Evolutionary conservation across 345 rosid species (phyloP).

Genomic region (Pistacia atlantica): DNA sequence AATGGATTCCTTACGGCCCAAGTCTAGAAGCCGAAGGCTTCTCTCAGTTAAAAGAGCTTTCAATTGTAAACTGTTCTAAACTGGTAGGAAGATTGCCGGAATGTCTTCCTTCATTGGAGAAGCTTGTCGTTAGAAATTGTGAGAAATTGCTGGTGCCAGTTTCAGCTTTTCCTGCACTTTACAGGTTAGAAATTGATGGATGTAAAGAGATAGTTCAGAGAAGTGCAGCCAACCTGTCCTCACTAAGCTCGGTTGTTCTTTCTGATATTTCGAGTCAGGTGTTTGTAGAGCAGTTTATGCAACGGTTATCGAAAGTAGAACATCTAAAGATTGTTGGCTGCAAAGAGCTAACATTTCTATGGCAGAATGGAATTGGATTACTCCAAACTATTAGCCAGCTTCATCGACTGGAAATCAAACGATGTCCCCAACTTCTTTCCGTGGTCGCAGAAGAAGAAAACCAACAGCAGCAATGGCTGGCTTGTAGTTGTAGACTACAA

Average conservation of each 20-base stretch:
- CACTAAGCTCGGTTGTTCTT: background rate
- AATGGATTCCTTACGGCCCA: conserved; percentile 27
- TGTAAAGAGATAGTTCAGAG: conserved; percentile 10
- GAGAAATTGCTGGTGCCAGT: conserved; percentile 6
- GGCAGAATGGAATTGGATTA: background rate
- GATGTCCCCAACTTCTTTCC: background rate
- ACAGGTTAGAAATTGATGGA: conserved; percentile 7
- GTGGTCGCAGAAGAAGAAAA: conserved; percentile 10
- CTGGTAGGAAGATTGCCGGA: conserved; percentile 28
- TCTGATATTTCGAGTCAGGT: background rate
- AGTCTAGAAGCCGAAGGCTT: conserved; percentile 21
- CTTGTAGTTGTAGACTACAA: background rate
- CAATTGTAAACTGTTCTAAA: conserved; percentile 31
- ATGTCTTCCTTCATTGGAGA: conserved; percentile 20
- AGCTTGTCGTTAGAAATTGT: conserved; percentile 11
- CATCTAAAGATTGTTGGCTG: background rate
- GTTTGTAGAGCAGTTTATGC: background rate
- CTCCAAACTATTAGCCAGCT: background rate
- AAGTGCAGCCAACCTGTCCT: background rate
- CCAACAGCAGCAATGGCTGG: background rate
- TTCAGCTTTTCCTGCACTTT: conserved; percentile 12
- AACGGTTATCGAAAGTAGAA: background rate
- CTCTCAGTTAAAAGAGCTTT: conserved; percentile 32
- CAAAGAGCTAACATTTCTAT: background rate
- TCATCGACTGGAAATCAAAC: background rate